A percentile compares a stretch with the other conserved stretches of the same genome.
phyloP scores from a whole-genome alignment of 108 stramenopile species.

The Cyclotella kingstonii region DNA sequence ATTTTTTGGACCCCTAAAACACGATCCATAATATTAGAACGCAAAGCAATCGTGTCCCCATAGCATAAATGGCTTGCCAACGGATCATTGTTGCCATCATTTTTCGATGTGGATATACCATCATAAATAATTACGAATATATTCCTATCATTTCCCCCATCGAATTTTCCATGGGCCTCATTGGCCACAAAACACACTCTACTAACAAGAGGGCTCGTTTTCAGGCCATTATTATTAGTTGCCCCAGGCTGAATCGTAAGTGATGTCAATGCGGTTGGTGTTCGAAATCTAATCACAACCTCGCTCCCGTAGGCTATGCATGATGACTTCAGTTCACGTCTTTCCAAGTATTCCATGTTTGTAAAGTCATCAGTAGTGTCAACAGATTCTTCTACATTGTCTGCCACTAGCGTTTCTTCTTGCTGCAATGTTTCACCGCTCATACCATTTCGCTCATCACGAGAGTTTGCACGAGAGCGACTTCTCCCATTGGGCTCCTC shows the following conservation, averaged over 20 bases:
- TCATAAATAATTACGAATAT: constrained; percentile 13
- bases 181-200: constrained; percentile 33
- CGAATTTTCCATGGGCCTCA: constrained; percentile 16
- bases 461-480: not conserved
- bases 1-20: constrained; percentile 35
- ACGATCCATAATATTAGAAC: constrained; percentile 22
- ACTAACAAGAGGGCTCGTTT: no score
- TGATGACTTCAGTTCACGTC: constrained; percentile 10
- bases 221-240: not conserved
- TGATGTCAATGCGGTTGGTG: constrained; percentile 26
- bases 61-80: constrained; percentile 17
- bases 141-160: constrained; percentile 14
- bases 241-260: constrained; percentile 17
- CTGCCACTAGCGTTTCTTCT: constrained; percentile 1
- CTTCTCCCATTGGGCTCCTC: not conserved
- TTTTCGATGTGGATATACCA: not conserved
- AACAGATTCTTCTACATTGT: constrained; percentile 10
- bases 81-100: not conserved
- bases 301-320: constrained; percentile 38
- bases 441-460: not conserved
- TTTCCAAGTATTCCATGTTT: constrained; percentile 3
- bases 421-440: not conserved
- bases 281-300: constrained; percentile 25
- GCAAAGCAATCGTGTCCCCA: constrained; percentile 32
- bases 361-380: not conserved